Evolutionary conservation across 1,284 basidiomycete species (phyloP), one percentile per base, ranked within the genome.

Genomic region (Peniophora sp.): DNA sequence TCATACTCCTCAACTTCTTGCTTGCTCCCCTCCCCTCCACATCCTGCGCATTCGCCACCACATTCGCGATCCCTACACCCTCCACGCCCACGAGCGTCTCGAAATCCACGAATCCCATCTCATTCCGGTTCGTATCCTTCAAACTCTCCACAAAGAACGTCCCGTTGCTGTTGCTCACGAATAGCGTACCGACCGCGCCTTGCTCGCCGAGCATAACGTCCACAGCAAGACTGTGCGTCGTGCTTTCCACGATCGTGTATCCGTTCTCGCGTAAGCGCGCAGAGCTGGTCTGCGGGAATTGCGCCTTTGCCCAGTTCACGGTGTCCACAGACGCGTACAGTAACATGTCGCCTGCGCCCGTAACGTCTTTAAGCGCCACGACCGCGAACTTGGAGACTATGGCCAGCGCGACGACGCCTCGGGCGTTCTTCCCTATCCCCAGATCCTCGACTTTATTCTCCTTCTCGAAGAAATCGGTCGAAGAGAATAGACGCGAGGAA

Each of bases 181-280:
- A 99, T 3, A 99, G 72, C 2, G 93, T 96, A 1, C 96, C 96
- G 19, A 94, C 83, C 9, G 80, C 73, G 53, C 78, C 77, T 41
- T 73, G 71, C 49, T 91, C 83, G 50, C 89, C 83, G 3, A 90
- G 74, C 50, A 95, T 78, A 48, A 98, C 94, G 61, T 99, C 97
- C 39, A 99, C 91, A 14, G 89, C 91, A 38, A 99, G 79, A 10
- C 92, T 97, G 63, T 97, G 91, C 0, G 85, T 83, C 2, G 93
- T 96, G 14, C 85, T 88, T 66, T 98, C 94, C 52, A 99, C 89
- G 56, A 99, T 85, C 0, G 96, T 99, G 66, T 99, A 98, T 9
- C 90, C 92, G 62, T 93, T 94, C 67, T 95, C 92, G 6, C 82
- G 77, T 2, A 95, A 75, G 41, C 79, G 77, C 3, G 89, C 85